phyloP scores from a whole-genome alignment of 208 protist genomes.

The Trypanosoma cruzi region DNA sequence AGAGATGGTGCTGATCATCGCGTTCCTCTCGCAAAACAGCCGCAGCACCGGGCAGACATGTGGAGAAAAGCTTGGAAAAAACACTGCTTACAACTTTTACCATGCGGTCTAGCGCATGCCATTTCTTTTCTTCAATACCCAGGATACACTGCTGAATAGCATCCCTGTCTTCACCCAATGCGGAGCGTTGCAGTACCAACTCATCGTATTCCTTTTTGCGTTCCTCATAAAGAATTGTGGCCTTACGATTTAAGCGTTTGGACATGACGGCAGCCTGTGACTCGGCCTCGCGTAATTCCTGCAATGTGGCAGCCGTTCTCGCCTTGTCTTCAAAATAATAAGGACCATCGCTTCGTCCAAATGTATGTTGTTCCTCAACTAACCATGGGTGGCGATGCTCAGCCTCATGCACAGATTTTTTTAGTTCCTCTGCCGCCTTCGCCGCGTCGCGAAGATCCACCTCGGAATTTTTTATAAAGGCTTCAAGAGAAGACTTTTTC shows the following conservation, averaged over 20 bases:
- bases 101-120: constrained; percentile 95
- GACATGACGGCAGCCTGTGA: constrained; percentile 67
- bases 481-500: constrained; percentile 58
- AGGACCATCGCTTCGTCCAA: constrained; percentile 44
- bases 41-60: constrained; percentile 96
- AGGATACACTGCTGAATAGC: constrained; percentile 96
- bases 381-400: constrained; percentile 73
- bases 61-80: constrained; percentile 98
- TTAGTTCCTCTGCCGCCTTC: constrained; percentile 55
- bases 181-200: constrained; percentile 94
- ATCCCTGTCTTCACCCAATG: constrained; percentile 95
- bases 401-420: constrained; percentile 51
- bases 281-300: constrained; percentile 79
- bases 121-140: constrained; percentile 98
- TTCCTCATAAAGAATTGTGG: constrained; percentile 95
- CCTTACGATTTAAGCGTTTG: constrained; percentile 93
- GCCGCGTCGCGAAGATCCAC: constrained; percentile 66
- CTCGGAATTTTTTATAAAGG: constrained; percentile 75
- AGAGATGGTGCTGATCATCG: constrained; percentile 72
- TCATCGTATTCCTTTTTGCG: constrained; percentile 97
- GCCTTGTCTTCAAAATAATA: constrained; percentile 74
- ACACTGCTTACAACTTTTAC: constrained; percentile 95
- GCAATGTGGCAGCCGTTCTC: constrained; percentile 62
- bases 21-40: constrained; percentile 91
- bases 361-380: constrained; percentile 34